Conservation (phyloP, 768 basidiomycete genomes). For the Phylloporus sp. region DNA sequence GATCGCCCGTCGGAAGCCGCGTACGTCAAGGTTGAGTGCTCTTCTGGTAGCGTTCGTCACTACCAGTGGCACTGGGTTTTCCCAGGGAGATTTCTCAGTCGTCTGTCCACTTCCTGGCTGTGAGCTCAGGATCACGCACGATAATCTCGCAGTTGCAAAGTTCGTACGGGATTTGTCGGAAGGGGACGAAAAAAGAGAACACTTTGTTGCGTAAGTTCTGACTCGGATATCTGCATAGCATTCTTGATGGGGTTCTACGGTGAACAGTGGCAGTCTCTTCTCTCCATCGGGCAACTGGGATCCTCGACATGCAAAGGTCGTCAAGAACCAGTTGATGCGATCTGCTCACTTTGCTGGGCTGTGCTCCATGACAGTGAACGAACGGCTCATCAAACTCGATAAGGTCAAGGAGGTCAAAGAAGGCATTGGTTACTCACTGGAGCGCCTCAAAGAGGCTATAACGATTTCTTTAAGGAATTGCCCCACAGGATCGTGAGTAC, state of each 20-base stretch:
- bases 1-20: not conserved
- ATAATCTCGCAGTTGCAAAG: constrained; percentile 39
- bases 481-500: constrained; percentile 23
- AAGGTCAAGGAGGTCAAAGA: constrained; percentile 24
- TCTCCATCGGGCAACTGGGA: constrained; percentile 26
- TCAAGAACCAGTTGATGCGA: constrained; percentile 26
- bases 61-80: constrained; percentile 41
- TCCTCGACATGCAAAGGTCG: constrained; percentile 20
- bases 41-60: constrained; percentile 37
- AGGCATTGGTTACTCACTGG: constrained; percentile 23
- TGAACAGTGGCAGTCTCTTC: constrained; percentile 33
- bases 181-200: constrained; percentile 13
- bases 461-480: constrained; percentile 13
- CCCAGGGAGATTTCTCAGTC: constrained; percentile 37
- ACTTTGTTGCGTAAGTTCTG: constrained; percentile 36
- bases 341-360: constrained; percentile 18
- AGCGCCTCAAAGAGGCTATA: constrained; percentile 20
- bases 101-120: constrained; percentile 39
- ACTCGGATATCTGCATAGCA: not conserved
- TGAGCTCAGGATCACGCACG: constrained; percentile 36
- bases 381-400: constrained; percentile 26
- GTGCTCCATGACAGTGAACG: not conserved
- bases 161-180: constrained; percentile 38
- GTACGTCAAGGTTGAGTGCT: not conserved
- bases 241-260: not conserved